phyloP scores from a whole-genome alignment of 2,329 filamentous ascomycete genomes.

The Botrytis byssoidea region DNA sequence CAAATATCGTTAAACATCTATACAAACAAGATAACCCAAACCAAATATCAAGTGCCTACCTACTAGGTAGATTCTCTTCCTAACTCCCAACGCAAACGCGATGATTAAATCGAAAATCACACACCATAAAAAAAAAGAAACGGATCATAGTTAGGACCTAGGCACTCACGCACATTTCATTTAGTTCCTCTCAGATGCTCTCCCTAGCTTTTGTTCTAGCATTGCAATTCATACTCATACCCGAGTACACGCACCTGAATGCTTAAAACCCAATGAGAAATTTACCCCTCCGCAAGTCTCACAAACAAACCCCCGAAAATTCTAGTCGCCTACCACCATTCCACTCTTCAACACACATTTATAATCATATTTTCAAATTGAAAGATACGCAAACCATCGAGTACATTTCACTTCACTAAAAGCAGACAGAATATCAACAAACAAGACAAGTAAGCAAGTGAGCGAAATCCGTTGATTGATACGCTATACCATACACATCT shows the following conservation, averaged over 20 bases:
- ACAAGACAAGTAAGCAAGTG: neutral
- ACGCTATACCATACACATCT: neutral
- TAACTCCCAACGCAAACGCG: neutral
- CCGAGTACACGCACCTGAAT: neutral
- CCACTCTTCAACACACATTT: neutral
- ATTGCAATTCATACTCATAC: neutral
- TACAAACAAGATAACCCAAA: no score
- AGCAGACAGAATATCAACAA: neutral
- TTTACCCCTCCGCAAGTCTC: neutral
- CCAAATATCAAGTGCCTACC: neutral
- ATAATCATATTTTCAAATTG: neutral
- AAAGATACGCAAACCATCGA: neutral
- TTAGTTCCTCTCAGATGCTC: neutral
- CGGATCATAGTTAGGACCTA: no score
- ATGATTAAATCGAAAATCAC: neutral
- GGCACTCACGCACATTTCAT: no score
- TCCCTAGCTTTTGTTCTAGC: neutral
- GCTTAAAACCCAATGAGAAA: neutral
- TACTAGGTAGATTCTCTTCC: no score
- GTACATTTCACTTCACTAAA: neutral
- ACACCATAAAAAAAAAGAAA: neutral
- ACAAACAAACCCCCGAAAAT: neutral
- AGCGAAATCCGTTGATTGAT: neutral
- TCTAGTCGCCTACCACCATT: neutral
- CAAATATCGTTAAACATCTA: neutral